Base-by-base conservation (phyloP, 352 stramenopile species). In the Thalassiosira pacifica region DNA sequence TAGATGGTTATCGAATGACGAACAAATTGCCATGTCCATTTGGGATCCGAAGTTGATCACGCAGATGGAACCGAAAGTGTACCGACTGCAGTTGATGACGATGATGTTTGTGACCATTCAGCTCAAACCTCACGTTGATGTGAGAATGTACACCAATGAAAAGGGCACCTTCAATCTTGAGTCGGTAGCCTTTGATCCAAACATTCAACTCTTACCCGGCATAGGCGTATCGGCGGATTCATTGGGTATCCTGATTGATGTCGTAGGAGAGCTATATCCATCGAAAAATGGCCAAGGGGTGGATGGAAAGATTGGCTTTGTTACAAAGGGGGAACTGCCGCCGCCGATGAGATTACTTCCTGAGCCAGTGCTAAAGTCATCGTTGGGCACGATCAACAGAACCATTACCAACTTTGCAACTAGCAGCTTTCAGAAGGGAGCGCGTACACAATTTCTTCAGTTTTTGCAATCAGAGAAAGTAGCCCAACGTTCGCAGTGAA, bases 21-120 rank as follows among this genome's bases (percentile, higher is more conserved):
- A 79, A 40, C 72, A 82, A 68, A 82, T 95, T 70, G 91, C 91
- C 1, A 76, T 88, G 63, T 88, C 72, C 13, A 94, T 95, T 66
- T 95, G 91, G 89, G 90, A 94, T 67, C 73, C 87, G 69, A 83
- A 87, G 29, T 74, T 95, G 48, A 90, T 92, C 26, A 76, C 42
- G 22, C 82, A 92, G 22, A 29, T 91, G 22, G 74, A 82, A n/a
- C 68, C 91, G 8, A 78, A 82, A 22, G 74, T 93, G 10, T 95
- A 93, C 73, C 71, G 85, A 70, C 68, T 95, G 27, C 87, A 93
- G 77, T 67, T 92, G 3, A 95, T 95, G 91, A 91, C 78, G 53
- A 55, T 95, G 4, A 90, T 93, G 86, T 95, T 95, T 76, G 87
- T 95, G 8, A 94, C 91, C 0, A 88, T 95, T 37, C 75, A 93